Conservation (phyloP, 1,284 basidiomycete species). For the Sporisorium iseilematis-ciliati region DNA sequence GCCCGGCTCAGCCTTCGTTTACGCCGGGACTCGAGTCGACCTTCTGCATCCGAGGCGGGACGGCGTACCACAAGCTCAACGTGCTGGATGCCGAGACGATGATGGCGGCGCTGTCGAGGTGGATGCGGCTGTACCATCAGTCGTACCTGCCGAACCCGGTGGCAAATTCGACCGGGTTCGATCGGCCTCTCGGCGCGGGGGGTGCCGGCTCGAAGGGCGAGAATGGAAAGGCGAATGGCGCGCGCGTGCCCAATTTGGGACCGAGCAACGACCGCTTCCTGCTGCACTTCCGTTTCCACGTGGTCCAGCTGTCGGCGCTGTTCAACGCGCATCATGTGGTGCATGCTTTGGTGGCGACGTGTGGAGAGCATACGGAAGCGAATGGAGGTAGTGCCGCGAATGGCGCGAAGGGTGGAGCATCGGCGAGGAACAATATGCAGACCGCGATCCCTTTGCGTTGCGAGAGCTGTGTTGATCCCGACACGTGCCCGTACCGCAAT, state of each 20-base stretch:
- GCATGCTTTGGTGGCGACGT: slow-evolving; percentile 34
- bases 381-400: neutral
- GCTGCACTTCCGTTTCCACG: slow-evolving; percentile 45
- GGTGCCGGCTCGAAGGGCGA: neutral
- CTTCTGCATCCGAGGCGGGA: slow-evolving; percentile 27
- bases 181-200: neutral
- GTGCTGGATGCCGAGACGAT: slow-evolving; percentile 31
- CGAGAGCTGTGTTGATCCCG: slow-evolving; percentile 33
- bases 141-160: slow-evolving; percentile 34
- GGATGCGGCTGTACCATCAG: slow-evolving; percentile 44
- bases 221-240: slow-evolving; percentile 4
- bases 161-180: slow-evolving; percentile 20
- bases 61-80: slow-evolving; percentile 25
- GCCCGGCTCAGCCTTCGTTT: slow-evolving; percentile 22
- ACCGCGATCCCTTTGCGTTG: slow-evolving; percentile 28
- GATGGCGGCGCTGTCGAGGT: slow-evolving; percentile 35
- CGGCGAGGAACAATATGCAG: slow-evolving; percentile 1
- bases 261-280: slow-evolving; percentile 47
- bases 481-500: slow-evolving; percentile 38
- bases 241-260: slow-evolving; percentile 28
- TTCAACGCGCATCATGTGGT: slow-evolving; percentile 46
- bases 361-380: slow-evolving; percentile 22
- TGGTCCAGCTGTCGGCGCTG: slow-evolving; percentile 39
- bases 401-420: neutral
- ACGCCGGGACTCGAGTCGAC: slow-evolving; percentile 17